Evolutionary conservation across 441 rosid genomes (phyloP).

Genomic region (Iberis amara): DNA sequence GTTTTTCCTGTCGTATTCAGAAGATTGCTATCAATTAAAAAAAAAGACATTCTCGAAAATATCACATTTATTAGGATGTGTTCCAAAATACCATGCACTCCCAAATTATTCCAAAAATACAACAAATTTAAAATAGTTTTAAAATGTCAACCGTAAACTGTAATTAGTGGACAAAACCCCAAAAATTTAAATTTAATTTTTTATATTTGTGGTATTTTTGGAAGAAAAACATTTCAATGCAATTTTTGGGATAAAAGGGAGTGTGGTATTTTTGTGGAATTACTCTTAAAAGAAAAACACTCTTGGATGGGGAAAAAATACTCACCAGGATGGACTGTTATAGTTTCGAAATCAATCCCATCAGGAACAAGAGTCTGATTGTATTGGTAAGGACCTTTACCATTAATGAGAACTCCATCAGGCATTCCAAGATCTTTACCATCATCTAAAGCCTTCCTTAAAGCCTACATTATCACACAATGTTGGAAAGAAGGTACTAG

Average conservation of each 20-base stretch:
- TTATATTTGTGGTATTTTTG: too few species aligned
- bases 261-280: too few species aligned
- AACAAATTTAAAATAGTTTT: too few species aligned
- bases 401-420: constrained; percentile 88
- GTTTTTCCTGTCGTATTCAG: constrained; percentile 60
- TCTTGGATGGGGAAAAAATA: background rate
- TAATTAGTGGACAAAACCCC: too few species aligned
- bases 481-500: constrained; percentile 1
- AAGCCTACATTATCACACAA: constrained; percentile 41
- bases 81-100: too few species aligned
- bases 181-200: too few species aligned
- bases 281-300: too few species aligned
- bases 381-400: constrained; percentile 90
- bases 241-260: background rate
- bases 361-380: constrained; percentile 74
- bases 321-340: constrained; percentile 83
- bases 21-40: background rate
- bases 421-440: constrained; percentile 93
- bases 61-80: too few species aligned
- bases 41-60: too few species aligned
- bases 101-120: too few species aligned
- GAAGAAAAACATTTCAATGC: background rate
- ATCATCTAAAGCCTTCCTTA: constrained; percentile 74
- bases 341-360: constrained; percentile 63
- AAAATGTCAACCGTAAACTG: too few species aligned